Evolutionary conservation across 306 rosid genomes (phyloP), one percentile per base, ranked within the genome.

Genomic region (Cucurbita ficifolia): DNA sequence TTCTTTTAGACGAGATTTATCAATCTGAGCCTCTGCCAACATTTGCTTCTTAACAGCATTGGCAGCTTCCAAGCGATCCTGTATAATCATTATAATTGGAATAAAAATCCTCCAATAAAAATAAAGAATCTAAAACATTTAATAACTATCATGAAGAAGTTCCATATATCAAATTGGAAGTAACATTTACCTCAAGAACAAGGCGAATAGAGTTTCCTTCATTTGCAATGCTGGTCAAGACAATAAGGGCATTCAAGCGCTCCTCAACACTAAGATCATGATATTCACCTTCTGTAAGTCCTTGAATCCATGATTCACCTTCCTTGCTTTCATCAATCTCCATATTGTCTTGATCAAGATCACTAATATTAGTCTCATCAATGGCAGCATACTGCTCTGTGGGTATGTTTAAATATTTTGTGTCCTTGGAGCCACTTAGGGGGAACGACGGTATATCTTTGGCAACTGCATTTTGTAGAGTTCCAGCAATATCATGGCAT

Each of bases 21-120:
- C 97, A 78, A 91, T 86, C 86, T 89, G 99, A 33, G 99, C 97
- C 73, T 95, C 99, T 18, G 96, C 92, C 97, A 92, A 95, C 99
- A 95, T 91, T 86, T 95, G 99, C 89, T 95, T 95, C 90, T 95
- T 91, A 78, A 95, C 84, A 72, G 96, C 87, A 87, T 89, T 95
- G 74, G 99, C 96, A 72, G 96, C 92, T 84, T 95, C 99, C 90
- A 95, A 75, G 21, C 99, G 99, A 80, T 91, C 97, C 99, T 95
- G 87, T 77, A 74, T 75, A 80, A 70, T 50, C 45, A 24, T 16
- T 67, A 21, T 76, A 14, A 76, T 87, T 84, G 85, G 76, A 80
- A 74, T 59, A 56, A 19, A 65, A 52, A 52, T 53, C 4, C n/a
- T 74, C 57, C 67, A 43, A 42, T 59, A 39, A 16, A 49, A 68